phyloP scores from a whole-genome alignment of 2,329 filamentous ascomycete genomes.

The Amauroascus niger region DNA sequence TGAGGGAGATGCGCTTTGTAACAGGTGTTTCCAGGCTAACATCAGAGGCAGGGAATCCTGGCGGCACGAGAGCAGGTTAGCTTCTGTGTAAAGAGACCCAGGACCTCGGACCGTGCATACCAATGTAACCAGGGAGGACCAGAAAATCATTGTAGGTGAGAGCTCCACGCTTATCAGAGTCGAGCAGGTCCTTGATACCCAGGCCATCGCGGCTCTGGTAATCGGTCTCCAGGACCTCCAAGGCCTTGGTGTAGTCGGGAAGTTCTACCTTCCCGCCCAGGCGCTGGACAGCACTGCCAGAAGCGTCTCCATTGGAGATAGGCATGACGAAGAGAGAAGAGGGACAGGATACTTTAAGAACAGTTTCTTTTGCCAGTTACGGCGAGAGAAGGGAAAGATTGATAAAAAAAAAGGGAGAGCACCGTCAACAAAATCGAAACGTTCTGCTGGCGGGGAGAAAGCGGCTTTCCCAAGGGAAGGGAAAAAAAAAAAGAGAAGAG shows the following conservation, averaged over 20 bases:
- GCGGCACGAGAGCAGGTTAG: conserved; percentile 9
- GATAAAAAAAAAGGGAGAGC: conserved; percentile 24
- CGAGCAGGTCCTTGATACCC: conserved; percentile 72
- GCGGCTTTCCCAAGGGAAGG: conserved; percentile 48
- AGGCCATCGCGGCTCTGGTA: conserved; percentile 79
- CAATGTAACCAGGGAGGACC: conserved; percentile 92
- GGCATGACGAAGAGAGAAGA: conserved; percentile 56
- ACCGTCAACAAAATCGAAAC: conserved; percentile 40
- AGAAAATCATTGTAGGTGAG: conserved; percentile 99
- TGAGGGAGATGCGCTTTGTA: conserved; percentile 90
- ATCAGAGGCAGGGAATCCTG: conserved; percentile 80
- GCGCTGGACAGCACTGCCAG: conserved; percentile 43
- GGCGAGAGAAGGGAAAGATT: conserved; percentile 19
- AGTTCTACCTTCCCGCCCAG: conserved; percentile 44
- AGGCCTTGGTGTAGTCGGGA: conserved; percentile 64
- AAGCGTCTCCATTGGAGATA: conserved; percentile 55
- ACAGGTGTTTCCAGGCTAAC: conserved; percentile 82
- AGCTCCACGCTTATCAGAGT: conserved; percentile 84
- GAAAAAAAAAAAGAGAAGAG: conserved; percentile 38
- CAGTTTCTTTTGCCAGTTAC: neutral
- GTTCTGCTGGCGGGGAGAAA: conserved; percentile 52
- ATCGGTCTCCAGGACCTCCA: conserved; percentile 66
- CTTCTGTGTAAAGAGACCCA: conserved; percentile 10
- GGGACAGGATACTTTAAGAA: conserved; percentile 18
- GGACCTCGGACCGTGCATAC: conserved; percentile 34